Base-by-base conservation (phyloP, 1,284 basidiomycete genomes). In the Cronartium quercuum region DNA sequence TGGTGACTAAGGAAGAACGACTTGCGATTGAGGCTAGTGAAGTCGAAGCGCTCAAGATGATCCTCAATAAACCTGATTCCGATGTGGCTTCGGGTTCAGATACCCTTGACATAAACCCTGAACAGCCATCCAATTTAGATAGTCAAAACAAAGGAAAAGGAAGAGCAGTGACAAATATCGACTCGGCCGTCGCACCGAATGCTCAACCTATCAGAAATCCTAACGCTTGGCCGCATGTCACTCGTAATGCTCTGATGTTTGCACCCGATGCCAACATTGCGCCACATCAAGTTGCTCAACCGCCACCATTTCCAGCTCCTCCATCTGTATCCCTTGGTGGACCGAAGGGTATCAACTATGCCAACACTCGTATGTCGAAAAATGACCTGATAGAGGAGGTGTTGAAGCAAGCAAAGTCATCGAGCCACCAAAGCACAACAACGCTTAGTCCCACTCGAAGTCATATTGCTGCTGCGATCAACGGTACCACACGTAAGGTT, bases 231-330 rank as follows among this genome's bases (percentile, higher is more conserved):
- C 42, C 40, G 12, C 18, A 66, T 60, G 7, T 51, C 74, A 7
- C 78, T 93, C 88, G 93, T 74, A 97, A 97, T 83, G 88, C 90
- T 7, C 85, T 97, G 68, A 94, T 95, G 91, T 97, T 94, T 80
- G 81, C 89, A 0, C 93, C 94, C 1, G 94, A 95, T 80, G 91
- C 91, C 37, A 89, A 97, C 80, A 84, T 86, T 38, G 87, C 89
- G n/a, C 35, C 29, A 10, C 68, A 71, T 57, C 68, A 71, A 51
- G 41, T 42, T 42, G 24, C 57, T 37, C 57, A 47, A 51, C 68
- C 65, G 64, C 66, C 76, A 41, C 66, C 68, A 42, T 80, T 82
- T n/a, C 78, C 80, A 2, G 80, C 81, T 51, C 77, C 80, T 21
- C 67, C 82, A 57, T 76, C 80, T 6, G 77, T 78, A 15, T 76